Evolutionary conservation across 106 monocot genomes (phyloP).

Genomic region (Cymbidium sinense): DNA sequence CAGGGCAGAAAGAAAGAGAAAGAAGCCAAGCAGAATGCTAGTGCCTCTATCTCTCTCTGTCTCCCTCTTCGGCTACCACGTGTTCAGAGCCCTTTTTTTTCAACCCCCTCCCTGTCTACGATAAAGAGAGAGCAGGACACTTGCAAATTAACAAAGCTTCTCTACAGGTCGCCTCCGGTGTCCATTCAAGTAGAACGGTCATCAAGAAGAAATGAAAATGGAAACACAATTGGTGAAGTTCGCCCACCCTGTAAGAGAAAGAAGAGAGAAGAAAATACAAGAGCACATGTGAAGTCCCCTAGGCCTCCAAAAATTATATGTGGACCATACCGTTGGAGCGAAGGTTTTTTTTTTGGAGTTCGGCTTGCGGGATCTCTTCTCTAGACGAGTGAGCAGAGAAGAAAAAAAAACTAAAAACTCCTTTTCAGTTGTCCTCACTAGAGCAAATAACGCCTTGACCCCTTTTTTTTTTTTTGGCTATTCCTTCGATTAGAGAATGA

Average conservation of each 20-base stretch:
- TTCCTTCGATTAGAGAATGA: too few species aligned
- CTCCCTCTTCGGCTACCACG: not conserved
- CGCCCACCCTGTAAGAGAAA: not conserved
- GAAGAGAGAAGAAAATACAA: not conserved
- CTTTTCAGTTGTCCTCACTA: too few species aligned
- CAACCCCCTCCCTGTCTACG: not conserved
- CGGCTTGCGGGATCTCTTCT: too few species aligned
- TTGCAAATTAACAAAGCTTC: not conserved
- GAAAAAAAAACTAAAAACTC: too few species aligned
- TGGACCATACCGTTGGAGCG: not conserved
- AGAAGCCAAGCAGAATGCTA: constrained; percentile 8
- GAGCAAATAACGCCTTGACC: too few species aligned
- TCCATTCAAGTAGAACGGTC: not conserved
- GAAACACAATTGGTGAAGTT: not conserved
- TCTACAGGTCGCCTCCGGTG: not conserved
- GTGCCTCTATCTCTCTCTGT: constrained; percentile 1
- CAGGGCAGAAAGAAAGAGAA: constrained; percentile 14
- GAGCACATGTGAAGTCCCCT: not conserved
- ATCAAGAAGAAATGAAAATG: not conserved
- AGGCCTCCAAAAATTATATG: not conserved
- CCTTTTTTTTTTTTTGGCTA: too few species aligned
- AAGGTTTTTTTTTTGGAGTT: too few species aligned
- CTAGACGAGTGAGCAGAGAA: too few species aligned
- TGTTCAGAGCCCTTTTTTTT: not conserved
- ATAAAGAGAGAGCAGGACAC: not conserved